Conservation (phyloP, 441 rosid genomes). For the Brassica hybrid region DNA sequence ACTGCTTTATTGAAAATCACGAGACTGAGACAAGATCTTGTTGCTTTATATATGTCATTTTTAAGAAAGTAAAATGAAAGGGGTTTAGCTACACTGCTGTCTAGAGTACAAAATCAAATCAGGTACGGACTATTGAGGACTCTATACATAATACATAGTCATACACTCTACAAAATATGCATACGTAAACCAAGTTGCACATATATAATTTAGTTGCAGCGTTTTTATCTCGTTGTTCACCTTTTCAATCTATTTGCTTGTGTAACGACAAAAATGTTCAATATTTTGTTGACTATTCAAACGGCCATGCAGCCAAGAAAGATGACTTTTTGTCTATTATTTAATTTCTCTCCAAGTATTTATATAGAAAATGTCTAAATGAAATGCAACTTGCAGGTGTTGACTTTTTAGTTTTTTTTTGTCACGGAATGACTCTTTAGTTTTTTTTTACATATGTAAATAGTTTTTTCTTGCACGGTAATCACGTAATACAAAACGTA, state of each 20-base stretch:
- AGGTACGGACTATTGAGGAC: not conserved
- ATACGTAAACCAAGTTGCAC: not conserved
- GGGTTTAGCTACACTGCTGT: not conserved
- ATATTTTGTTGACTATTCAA: conserved; percentile 15
- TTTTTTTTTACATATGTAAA: not conserved
- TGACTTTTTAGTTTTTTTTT: conserved; percentile 16
- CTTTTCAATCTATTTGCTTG: not conserved
- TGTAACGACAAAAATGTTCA: not conserved
- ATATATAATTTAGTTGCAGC: not conserved
- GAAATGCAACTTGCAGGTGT: conserved; percentile 27
- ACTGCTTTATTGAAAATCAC: conserved; percentile 26
- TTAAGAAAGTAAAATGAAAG: not conserved
- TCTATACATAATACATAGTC: not conserved
- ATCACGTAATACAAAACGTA: conserved; percentile 6
- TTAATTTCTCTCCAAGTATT: not conserved
- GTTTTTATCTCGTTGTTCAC: conserved; percentile 6
- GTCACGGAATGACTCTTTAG: conserved; percentile 27
- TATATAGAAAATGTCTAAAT: not conserved
- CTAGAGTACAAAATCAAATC: not conserved
- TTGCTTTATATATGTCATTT: not conserved
- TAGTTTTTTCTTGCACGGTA: conserved; percentile 1
- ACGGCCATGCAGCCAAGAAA: conserved; percentile 7
- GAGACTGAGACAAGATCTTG: conserved; percentile 8
- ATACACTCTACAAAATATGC: not conserved
- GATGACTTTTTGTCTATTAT: conserved; percentile 1